These are phyloP conservation scores for Starmerella gropengiesseri DNA, from an alignment of 805 yeast genomes.

Conservation along the genomic window DNA sequence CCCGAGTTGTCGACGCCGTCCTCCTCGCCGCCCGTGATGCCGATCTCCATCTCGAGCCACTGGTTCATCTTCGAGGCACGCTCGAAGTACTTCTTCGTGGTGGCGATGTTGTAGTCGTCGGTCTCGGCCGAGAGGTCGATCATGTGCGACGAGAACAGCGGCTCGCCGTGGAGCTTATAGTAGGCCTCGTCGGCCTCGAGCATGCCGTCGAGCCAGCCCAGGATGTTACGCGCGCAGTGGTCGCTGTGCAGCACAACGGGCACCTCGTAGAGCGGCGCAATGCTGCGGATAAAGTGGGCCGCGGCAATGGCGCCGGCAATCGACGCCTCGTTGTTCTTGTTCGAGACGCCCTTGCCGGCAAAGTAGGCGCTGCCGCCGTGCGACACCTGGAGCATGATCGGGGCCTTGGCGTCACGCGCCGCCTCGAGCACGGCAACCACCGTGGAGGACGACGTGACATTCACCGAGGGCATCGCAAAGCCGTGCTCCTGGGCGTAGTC, in stretches of 20 bases:
- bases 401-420: slow-evolving; percentile 87
- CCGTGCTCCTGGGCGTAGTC: slow-evolving; percentile 86
- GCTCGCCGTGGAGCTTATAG: slow-evolving; percentile 78
- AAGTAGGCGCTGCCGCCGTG: slow-evolving; percentile 99
- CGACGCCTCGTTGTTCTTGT: slow-evolving; percentile 87
- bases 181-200: slow-evolving; percentile 91
- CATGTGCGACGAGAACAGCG: slow-evolving; percentile 98
- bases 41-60: slow-evolving; percentile 99
- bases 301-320: slow-evolving; percentile 94
- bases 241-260: slow-evolving; percentile 97
- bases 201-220: slow-evolving; percentile 99
- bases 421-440: slow-evolving; percentile 96
- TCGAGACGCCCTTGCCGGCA: slow-evolving; percentile 97
- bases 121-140: slow-evolving; percentile 93
- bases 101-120: slow-evolving; percentile 89
- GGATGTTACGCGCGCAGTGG: slow-evolving; percentile 96
- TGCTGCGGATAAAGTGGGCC: slow-evolving; percentile 91
- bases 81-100: slow-evolving; percentile 88
- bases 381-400: slow-evolving; percentile 92
- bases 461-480: slow-evolving; percentile 97
- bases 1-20: slow-evolving; percentile 99
- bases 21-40: slow-evolving; percentile 99
- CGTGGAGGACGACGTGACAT: slow-evolving; percentile 95
- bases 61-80: slow-evolving; percentile 90
- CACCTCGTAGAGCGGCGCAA: slow-evolving; percentile 92